A percentile compares a stretch with the other conserved stretches of the same genome.
Conservation (phyloP, 805 yeast species). For the Cyberlindnera meyerae region DNA sequence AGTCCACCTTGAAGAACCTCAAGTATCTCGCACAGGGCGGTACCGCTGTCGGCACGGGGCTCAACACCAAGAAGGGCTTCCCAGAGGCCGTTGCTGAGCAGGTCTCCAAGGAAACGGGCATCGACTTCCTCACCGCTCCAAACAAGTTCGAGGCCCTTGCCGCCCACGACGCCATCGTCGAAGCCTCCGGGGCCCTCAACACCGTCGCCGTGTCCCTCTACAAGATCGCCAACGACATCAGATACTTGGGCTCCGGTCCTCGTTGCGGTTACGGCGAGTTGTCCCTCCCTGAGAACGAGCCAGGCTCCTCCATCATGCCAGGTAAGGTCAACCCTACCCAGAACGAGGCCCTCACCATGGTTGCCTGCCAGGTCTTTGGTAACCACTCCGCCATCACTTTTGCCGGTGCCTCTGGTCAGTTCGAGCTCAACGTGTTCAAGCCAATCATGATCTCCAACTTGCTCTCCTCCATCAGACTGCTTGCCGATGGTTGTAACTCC, state of each 20-base stretch:
- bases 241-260: conserved; percentile 98
- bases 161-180: conserved; percentile 97
- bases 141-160: conserved; percentile 99
- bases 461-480: conserved; percentile 77
- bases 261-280: conserved; percentile 99
- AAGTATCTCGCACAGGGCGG: conserved; percentile 96
- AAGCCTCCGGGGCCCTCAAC: conserved; percentile 95
- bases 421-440: conserved; percentile 96
- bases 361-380: conserved; percentile 95
- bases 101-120: conserved; percentile 82
- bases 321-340: conserved; percentile 99
- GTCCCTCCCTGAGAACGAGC: conserved; percentile 94
- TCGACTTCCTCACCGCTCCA: conserved; percentile 90
- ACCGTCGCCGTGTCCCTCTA: conserved; percentile 88
- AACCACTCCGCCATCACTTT: conserved; percentile 92
- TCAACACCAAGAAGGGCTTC: conserved; percentile 89
- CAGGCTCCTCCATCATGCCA: conserved; percentile 99
- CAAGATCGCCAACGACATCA: conserved; percentile 97
- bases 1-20: conserved; percentile 69
- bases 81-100: conserved; percentile 82
- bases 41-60: conserved; percentile 98
- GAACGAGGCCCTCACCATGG: conserved; percentile 98
- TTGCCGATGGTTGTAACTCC: conserved; percentile 85
- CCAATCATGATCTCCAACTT: conserved; percentile 92
- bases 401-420: conserved; percentile 98